Evolutionary conservation across 331 rosid species (phyloP).

Genomic region (Phaseolus coccineus): DNA sequence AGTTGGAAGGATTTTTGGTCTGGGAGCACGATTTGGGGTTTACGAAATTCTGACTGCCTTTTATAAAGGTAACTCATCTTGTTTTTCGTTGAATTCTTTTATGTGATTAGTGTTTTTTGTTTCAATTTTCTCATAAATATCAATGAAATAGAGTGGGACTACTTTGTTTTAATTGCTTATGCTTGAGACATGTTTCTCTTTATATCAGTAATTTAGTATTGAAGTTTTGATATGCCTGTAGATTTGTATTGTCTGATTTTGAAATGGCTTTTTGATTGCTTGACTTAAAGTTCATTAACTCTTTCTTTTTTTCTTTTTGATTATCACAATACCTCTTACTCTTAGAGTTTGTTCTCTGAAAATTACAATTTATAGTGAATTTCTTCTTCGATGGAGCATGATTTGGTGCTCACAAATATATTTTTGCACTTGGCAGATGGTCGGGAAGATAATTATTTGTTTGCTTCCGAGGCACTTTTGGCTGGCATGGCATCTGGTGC

Average conservation of each 20-base stretch:
- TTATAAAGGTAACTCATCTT: slow-evolving; percentile 66
- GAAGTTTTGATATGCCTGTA: not conserved
- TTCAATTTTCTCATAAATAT: not conserved
- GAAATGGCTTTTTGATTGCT: not conserved
- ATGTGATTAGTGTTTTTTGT: slow-evolving; percentile 1
- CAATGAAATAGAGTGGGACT: not conserved
- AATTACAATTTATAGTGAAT: slow-evolving; percentile 11
- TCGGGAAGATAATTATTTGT: slow-evolving; percentile 67
- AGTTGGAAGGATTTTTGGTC: slow-evolving; percentile 77
- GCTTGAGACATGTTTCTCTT: not conserved
- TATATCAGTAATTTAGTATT: not conserved
- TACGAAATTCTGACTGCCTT: slow-evolving; percentile 86
- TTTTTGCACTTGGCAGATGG: slow-evolving; percentile 66
- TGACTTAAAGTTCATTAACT: not conserved
- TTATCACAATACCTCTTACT: not conserved
- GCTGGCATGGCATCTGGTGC: slow-evolving; percentile 84
- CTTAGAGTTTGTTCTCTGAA: not conserved
- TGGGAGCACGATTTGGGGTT: slow-evolving; percentile 89
- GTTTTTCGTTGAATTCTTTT: slow-evolving; percentile 15
- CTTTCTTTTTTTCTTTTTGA: not conserved
- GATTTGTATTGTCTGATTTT: slow-evolving; percentile 14
- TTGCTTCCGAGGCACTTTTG: slow-evolving; percentile 74
- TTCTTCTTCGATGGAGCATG: slow-evolving; percentile 19
- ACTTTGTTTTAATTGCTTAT: not conserved
- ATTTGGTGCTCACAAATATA: slow-evolving; percentile 37